A percentile compares a stretch with the other conserved stretches of the same genome.
These are phyloP conservation scores for Aspergillus sp. DNA, from an alignment of 2,329 filamentous ascomycete genomes.

Conservation along the genomic window DNA sequence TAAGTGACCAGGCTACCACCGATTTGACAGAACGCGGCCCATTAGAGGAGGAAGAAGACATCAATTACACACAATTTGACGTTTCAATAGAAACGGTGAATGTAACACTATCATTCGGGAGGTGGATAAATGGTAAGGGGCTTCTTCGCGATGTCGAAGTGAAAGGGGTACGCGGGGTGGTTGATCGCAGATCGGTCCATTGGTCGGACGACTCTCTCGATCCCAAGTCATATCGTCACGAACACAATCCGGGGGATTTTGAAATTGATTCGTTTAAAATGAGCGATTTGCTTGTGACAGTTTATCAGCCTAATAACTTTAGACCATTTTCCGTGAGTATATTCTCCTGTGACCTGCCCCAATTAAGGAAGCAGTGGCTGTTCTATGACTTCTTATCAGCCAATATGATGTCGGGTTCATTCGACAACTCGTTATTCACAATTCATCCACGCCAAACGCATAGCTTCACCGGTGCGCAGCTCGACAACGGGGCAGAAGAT, in stretches of 20 bases:
- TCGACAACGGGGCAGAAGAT: slow-evolving; percentile 56
- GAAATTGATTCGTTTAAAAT: slow-evolving; percentile 97
- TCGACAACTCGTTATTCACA: slow-evolving; percentile 92
- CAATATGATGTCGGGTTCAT: slow-evolving; percentile 93
- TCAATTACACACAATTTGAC: slow-evolving; percentile 97
- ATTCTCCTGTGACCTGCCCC: slow-evolving; percentile 90
- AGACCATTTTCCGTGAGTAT: slow-evolving; percentile 95
- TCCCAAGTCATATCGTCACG: slow-evolving; percentile 82
- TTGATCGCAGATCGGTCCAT: slow-evolving; percentile 81
- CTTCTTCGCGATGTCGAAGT: slow-evolving; percentile 89
- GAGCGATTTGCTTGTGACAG: slow-evolving; percentile 85
- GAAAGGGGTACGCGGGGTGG: slow-evolving; percentile 85
- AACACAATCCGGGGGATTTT: slow-evolving; percentile 89
- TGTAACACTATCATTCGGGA: slow-evolving; percentile 93
- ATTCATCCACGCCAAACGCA: slow-evolving; percentile 94
- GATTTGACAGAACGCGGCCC: slow-evolving; percentile 31
- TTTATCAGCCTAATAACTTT: slow-evolving; percentile 87
- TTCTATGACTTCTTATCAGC: slow-evolving; percentile 97
- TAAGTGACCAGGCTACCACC: slow-evolving; percentile 44
- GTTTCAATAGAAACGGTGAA: slow-evolving; percentile 93
- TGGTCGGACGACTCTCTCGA: slow-evolving; percentile 71
- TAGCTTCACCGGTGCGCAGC: slow-evolving; percentile 67
- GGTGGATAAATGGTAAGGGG: slow-evolving; percentile 98
- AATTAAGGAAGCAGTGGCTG: slow-evolving; percentile 91
- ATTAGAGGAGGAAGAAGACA: slow-evolving; percentile 68